These are phyloP conservation scores for Neurospora crassa DNA, from an alignment of 2,329 filamentous ascomycete genomes.

Conservation along the genomic window DNA sequence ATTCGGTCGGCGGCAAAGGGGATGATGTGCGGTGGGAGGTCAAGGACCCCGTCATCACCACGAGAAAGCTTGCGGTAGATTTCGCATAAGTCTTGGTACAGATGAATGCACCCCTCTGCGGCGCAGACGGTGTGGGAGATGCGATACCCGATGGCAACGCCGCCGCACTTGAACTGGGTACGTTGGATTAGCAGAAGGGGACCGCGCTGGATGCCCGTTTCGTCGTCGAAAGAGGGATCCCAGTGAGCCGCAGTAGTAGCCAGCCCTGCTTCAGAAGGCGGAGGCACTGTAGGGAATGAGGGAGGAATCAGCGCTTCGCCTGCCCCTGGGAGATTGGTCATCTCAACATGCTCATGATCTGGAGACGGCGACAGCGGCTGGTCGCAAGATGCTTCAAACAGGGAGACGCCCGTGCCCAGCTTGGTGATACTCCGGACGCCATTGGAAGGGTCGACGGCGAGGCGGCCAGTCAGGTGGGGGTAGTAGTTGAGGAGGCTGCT, in stretches of 20 bases:
- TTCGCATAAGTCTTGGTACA: background rate
- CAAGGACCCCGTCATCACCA: background rate
- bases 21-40: background rate
- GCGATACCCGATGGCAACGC: background rate
- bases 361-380: background rate
- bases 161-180: background rate
- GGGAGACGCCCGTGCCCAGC: background rate
- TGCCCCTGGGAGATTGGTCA: background rate
- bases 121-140: background rate
- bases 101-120: background rate
- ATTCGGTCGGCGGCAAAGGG: background rate
- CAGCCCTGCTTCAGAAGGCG: too few relatives aligned
- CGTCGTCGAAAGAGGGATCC: background rate
- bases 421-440: background rate
- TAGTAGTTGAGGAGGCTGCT: background rate
- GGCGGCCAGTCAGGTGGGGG: background rate
- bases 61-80: background rate
- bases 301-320: background rate
- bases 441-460: background rate
- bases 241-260: background rate
- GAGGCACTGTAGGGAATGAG: too few relatives aligned
- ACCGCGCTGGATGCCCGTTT: background rate
- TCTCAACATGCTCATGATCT: background rate
- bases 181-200: background rate
- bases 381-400: background rate